A percentile compares a stretch with the other conserved stretches of the same genome.
These are phyloP conservation scores for Chlorella sorokiniana DNA, from an alignment of 139 green algal genomes.

Conservation along the genomic window DNA sequence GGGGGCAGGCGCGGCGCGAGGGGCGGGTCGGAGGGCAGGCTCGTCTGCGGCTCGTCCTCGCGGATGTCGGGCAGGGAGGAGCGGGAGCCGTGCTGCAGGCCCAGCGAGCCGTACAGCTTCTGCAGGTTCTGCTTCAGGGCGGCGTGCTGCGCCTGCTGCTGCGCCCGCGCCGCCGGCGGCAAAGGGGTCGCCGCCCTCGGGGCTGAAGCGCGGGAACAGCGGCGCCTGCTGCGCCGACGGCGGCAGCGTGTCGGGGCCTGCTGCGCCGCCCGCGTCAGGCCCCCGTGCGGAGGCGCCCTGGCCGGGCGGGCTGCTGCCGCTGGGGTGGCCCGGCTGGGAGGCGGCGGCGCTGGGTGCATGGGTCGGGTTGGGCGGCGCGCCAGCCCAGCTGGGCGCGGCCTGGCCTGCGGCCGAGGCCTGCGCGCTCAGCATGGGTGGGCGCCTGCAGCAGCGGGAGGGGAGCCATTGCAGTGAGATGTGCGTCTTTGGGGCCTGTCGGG, in stretches of 20 bases:
- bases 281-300: neutral
- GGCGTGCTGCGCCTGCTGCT: constrained; percentile 4
- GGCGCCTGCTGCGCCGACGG: constrained; percentile 7
- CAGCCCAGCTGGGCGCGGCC: constrained; percentile 14
- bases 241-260: neutral
- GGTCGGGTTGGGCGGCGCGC: neutral
- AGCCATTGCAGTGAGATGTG: neutral
- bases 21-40: constrained; percentile 7
- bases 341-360: neutral
- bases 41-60: constrained; percentile 33
- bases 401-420: constrained; percentile 8
- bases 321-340: neutral
- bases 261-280: neutral
- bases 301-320: neutral
- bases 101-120: constrained; percentile 41
- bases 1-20: constrained; percentile 7
- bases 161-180: neutral
- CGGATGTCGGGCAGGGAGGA: constrained; percentile 33
- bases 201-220: constrained; percentile 23
- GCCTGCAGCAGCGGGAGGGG: neutral
- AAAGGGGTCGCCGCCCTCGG: neutral
- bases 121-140: constrained; percentile 27
- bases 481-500: too few species aligned
- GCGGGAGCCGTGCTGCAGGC: constrained; percentile 22
- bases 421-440: constrained; percentile 8